Base-by-base conservation (phyloP, 73 alveolate species). In the Symbiodinium pilosum region DNA sequence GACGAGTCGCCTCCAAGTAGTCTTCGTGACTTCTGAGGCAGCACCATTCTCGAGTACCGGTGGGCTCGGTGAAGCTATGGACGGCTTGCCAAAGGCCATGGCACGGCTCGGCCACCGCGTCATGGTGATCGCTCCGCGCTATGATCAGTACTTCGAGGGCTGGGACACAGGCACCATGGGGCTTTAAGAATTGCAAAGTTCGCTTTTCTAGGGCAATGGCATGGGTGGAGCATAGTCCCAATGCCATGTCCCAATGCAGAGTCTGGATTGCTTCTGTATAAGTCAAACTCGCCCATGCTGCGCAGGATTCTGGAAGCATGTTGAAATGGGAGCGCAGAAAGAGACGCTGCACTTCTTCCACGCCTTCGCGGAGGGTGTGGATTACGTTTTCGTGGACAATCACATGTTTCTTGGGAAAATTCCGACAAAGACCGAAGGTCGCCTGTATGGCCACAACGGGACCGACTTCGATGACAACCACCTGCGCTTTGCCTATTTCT, bases 91-190 rank as follows among this genome's bases (percentile, higher is more conserved):
- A 38, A 83, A 34, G 56, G 89, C 89, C 89, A 7, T 83, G 64
- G 89, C 89, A 40, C 39, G 20, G 12, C 89, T 38, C 16, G 89
- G 89, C 16, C 64, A 83, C 64, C 89, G 89, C n/a, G 89, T 83
- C 89, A 83, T 83, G 89, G 43, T 42, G 64, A 83, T 83, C 26
- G 89, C 89, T 16, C 89, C 89, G 30, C 89, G 89, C 18, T 83
- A 83, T 39, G 89, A 83, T 39, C 89, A 83, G 89, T 83, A 83
- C 89, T 26, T 34, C 41, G 89, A 83, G 38, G 89, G 43, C 20
- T 83, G 89, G 89, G 89, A 83, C 89, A 83, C 89, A 30, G 77
- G 77, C 77, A 18, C 36, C 38, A 6, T 47, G 6, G 59, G 59
- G n/a, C n/a, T n/a, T n/a, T n/a, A n/a, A n/a, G n/a, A n/a, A n/a